A percentile compares a stretch with the other conserved stretches of the same genome.
Conservation (phyloP, 257 asterid species). For the Penstemon barbatus region DNA sequence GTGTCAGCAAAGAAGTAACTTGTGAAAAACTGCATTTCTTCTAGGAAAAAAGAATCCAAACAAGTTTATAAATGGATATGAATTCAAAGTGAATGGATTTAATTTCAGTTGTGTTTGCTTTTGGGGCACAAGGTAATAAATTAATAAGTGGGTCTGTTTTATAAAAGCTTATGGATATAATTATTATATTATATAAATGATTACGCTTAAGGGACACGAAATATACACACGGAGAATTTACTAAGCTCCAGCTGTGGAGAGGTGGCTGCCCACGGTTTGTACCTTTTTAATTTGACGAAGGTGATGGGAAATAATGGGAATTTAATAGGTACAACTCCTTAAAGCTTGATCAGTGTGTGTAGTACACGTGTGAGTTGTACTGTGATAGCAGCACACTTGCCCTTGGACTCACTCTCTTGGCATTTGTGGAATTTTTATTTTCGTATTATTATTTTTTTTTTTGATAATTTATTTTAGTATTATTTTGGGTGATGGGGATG, state of each 20-base stretch:
- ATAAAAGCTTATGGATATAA: no score
- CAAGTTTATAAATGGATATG: background rate
- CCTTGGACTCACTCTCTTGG: no score
- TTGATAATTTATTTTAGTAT: no score
- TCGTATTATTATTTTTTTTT: no score
- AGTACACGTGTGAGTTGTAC: background rate
- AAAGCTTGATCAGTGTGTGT: background rate
- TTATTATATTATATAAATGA: background rate
- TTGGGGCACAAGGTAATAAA: background rate
- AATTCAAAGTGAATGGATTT: background rate
- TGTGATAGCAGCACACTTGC: background rate
- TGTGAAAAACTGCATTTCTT: constrained; percentile 21
- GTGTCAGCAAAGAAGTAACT: constrained; percentile 28
- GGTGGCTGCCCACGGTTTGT: constrained; percentile 26
- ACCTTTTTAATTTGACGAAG: background rate
- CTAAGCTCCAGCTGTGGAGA: constrained; percentile 13
- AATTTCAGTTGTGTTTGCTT: background rate
- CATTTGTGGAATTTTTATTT: no score
- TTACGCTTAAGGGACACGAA: background rate
- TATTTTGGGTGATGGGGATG: no score
- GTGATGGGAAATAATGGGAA: background rate
- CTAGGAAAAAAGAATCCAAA: constrained; percentile 1
- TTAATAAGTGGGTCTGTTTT: no score
- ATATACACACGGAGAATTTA: constrained; percentile 14
- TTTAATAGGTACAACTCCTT: constrained; percentile 10